Evolutionary conservation across 192 early-diverging fungal species (phyloP).

Genomic region (Chytriomyces confervae): DNA sequence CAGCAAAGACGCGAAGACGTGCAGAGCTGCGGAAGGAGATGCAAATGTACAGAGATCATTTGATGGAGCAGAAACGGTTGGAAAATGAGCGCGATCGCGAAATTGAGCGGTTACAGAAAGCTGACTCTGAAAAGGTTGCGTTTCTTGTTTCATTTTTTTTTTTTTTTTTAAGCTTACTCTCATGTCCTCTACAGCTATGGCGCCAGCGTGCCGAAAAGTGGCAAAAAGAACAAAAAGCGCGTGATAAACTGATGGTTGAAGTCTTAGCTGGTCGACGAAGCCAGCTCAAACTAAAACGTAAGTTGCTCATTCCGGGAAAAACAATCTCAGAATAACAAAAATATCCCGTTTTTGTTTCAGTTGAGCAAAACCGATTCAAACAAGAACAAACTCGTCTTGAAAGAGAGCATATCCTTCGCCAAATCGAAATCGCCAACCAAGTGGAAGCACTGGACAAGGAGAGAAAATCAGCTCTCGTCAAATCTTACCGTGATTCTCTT

Average conservation of each 20-base stretch:
- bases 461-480: conserved; percentile 14
- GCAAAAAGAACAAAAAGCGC: conserved; percentile 53
- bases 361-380: conserved; percentile 38
- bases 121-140: conserved; percentile 52
- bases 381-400: conserved; percentile 45
- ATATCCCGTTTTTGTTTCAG: conserved; percentile 11
- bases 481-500: conserved; percentile 41
- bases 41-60: conserved; percentile 53
- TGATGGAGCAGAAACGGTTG: conserved; percentile 39
- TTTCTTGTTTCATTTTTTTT: neutral
- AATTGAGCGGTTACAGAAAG: conserved; percentile 48
- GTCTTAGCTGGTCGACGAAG: conserved; percentile 52
- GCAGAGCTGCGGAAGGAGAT: conserved; percentile 54
- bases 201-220: conserved; percentile 54
- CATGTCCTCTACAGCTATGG: conserved; percentile 48
- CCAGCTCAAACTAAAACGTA: conserved; percentile 51
- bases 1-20: conserved; percentile 35
- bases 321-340: neutral
- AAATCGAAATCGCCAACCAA: conserved; percentile 41
- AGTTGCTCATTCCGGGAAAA: conserved; percentile 1
- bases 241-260: conserved; percentile 59
- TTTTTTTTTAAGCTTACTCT: neutral
- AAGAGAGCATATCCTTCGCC: conserved; percentile 39
- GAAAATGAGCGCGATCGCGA: conserved; percentile 51
- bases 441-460: conserved; percentile 42